Conservation (phyloP, 768 basidiomycete genomes). For the Agrocybe chaxingu region DNA sequence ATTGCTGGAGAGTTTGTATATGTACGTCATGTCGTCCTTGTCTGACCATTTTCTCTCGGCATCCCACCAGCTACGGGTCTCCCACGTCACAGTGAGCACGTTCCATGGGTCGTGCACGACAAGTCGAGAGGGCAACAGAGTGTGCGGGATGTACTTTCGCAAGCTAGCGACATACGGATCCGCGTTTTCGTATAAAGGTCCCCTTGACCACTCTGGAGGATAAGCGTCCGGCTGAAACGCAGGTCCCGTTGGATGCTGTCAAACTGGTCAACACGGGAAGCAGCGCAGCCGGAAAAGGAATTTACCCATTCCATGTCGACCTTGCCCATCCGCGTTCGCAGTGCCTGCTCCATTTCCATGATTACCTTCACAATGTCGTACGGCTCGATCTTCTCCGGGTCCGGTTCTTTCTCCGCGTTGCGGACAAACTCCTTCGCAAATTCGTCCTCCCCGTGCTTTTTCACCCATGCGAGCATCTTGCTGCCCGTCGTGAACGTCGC, state of each 20-base stretch:
- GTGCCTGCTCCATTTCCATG: conserved; percentile 8
- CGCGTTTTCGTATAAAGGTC: conserved; percentile 28
- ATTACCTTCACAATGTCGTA: conserved; percentile 25
- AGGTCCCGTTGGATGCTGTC: conserved; percentile 14
- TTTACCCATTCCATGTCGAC: conserved; percentile 3
- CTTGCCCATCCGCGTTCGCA: not conserved
- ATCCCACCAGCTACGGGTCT: not conserved
- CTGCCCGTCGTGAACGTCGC: conserved; percentile 27
- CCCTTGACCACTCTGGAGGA: conserved; percentile 37
- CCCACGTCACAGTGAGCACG: conserved; percentile 6
- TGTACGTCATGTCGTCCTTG: conserved; percentile 6
- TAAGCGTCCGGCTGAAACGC: conserved; percentile 32
- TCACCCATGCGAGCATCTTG: conserved; percentile 33
- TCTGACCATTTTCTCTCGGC: not conserved
- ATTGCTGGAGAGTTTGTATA: conserved; percentile 7
- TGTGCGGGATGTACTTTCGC: conserved; percentile 21
- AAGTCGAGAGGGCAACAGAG: conserved; percentile 20
- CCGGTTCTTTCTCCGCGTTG: conserved; percentile 31
- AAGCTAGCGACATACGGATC: conserved; percentile 11
- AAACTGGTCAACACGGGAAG: not conserved
- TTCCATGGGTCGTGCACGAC: conserved; percentile 23
- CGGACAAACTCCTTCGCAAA: conserved; percentile 28
- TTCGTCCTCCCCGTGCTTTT: conserved; percentile 27
- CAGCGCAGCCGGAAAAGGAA: not conserved
- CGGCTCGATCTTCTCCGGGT: conserved; percentile 27